These are phyloP conservation scores for Agaricus subrufescens DNA, from an alignment of 768 basidiomycete genomes.

Conservation along the genomic window DNA sequence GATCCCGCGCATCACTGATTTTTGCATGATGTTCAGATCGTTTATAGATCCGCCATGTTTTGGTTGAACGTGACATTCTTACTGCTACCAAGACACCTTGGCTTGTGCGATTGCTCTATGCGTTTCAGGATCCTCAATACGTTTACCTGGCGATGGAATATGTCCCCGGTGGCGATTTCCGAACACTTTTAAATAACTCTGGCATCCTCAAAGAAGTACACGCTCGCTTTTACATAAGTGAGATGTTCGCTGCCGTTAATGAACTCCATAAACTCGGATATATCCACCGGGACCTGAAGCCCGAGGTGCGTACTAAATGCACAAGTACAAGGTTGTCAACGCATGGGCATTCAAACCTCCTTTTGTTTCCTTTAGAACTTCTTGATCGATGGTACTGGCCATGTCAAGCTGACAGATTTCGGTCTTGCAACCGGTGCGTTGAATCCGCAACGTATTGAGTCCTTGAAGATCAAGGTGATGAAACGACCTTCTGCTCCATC, in stretches of 20 bases:
- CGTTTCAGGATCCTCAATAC: conserved; percentile 88
- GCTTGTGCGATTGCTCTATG: conserved; percentile 92
- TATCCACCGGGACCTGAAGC: conserved; percentile 97
- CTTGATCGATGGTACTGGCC: conserved; percentile 90
- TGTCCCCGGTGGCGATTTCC: conserved; percentile 97
- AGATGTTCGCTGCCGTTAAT: conserved; percentile 94
- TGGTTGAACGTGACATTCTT: conserved; percentile 96
- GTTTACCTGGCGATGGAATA: conserved; percentile 99
- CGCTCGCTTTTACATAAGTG: conserved; percentile 93
- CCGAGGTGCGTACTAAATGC: conserved; percentile 61
- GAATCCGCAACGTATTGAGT: conserved; percentile 92
- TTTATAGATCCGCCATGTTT: conserved; percentile 86
- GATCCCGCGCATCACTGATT: background rate
- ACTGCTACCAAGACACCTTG: conserved; percentile 97
- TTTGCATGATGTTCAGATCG: background rate
- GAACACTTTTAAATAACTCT: conserved; percentile 95
- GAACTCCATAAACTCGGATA: conserved; percentile 97
- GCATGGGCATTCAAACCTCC: background rate
- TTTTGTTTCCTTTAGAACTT: conserved; percentile 70
- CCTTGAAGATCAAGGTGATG: conserved; percentile 81
- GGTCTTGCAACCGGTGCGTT: conserved; percentile 95
- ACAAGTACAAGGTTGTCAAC: background rate
- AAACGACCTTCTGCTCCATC: background rate
- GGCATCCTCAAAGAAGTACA: conserved; percentile 97
- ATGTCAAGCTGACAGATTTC: conserved; percentile 97